Percentiles rank a stretch among this genome's conserved stretches.
These are phyloP conservation scores for Dryas drummondii DNA, from an alignment of 306 rosid genomes.

Conservation along the genomic window DNA sequence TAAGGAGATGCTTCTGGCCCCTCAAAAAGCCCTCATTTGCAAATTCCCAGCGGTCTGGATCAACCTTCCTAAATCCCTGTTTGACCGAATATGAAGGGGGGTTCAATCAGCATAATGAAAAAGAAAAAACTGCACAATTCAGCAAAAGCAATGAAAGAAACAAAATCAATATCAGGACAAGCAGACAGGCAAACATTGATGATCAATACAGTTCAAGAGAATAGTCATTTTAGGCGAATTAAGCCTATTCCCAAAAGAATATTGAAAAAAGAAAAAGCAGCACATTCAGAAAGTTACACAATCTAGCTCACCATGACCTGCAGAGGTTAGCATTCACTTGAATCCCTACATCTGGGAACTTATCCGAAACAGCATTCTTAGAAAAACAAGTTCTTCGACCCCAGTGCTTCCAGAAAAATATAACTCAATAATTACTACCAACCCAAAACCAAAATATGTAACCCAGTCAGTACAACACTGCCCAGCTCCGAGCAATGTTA, in stretches of 20 bases:
- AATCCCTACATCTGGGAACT: neutral
- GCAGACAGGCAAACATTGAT: neutral
- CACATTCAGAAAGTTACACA: neutral
- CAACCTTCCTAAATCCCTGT: constrained; percentile 97
- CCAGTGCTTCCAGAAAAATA: neutral
- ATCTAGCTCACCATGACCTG: neutral
- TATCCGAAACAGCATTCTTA: neutral
- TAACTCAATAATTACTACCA: neutral
- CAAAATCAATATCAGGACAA: neutral
- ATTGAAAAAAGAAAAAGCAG: neutral
- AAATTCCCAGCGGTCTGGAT: constrained; percentile 99
- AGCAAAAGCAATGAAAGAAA: neutral
- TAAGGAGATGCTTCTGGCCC: constrained; percentile 93
- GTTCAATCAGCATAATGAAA: constrained; percentile 11
- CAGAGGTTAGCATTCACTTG: neutral
- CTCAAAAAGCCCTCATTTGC: constrained; percentile 94
- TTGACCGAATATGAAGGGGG: constrained; percentile 14
- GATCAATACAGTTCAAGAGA: neutral
- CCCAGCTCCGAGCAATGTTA: constrained; percentile 2
- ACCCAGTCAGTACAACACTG: neutral
- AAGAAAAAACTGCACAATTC: neutral
- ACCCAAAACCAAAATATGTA: neutral
- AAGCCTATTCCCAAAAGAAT: neutral
- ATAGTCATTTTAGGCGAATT: neutral
- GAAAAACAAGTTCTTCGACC: neutral